phyloP scores from a whole-genome alignment of 129 eudicot genomes.

The Oenanthe sinensis region DNA sequence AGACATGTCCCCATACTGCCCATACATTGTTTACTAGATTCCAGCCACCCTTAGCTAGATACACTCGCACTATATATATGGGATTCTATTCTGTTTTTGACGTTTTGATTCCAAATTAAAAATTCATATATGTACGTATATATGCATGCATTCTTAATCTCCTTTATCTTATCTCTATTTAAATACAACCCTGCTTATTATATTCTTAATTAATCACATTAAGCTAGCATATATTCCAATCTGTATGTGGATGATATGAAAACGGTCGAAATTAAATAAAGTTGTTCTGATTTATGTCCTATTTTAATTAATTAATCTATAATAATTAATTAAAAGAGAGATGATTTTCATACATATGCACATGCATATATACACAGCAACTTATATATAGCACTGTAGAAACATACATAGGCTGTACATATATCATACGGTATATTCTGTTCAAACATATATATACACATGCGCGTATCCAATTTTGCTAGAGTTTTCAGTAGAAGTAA shows the following conservation, averaged over 20 bases:
- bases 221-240: not conserved
- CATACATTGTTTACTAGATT: not conserved
- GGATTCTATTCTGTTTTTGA: not conserved
- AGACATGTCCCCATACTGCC: not conserved
- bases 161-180: constrained; percentile 3
- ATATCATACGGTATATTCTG: too few relatives aligned
- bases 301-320: too few relatives aligned
- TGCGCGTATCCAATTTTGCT: too few relatives aligned
- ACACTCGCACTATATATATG: not conserved
- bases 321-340: too few relatives aligned
- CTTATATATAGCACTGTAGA: too few relatives aligned
- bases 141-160: not conserved
- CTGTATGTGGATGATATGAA: not conserved
- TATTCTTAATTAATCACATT: not conserved
- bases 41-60: not conserved
- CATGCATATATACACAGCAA: too few relatives aligned
- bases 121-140: too few relatives aligned
- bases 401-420: too few relatives aligned
- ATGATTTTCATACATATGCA: too few relatives aligned
- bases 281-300: too few relatives aligned
- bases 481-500: too few relatives aligned
- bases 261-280: not conserved
- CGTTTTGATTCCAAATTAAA: not conserved
- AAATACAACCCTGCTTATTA: not conserved
- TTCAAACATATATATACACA: too few relatives aligned